A percentile compares a stretch with the other conserved stretches of the same genome.
Evolutionary conservation across 768 basidiomycete species (phyloP).

Genomic region (Baorangia bicolor): DNA sequence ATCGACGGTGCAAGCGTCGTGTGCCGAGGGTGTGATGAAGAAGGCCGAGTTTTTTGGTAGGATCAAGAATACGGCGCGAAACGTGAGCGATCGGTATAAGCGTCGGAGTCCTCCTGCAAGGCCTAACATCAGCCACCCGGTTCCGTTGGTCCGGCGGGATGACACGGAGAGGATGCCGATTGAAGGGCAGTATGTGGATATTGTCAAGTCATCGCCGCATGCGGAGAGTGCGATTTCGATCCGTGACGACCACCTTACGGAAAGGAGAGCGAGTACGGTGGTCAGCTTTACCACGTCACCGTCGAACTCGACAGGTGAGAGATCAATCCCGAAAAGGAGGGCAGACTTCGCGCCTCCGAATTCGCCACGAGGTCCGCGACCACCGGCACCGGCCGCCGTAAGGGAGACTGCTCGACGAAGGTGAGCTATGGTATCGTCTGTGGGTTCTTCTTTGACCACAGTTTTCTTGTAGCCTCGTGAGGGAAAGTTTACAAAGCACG

Average conservation of each 20-base stretch:
- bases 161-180: conserved; percentile 24
- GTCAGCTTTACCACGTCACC: conserved; percentile 54
- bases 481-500: conserved; percentile 53
- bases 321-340: conserved; percentile 65
- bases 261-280: conserved; percentile 39
- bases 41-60: conserved; percentile 69
- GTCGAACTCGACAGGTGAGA: conserved; percentile 60
- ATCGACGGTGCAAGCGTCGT: conserved; percentile 30
- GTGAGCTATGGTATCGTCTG: conserved; percentile 10
- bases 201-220: conserved; percentile 17
- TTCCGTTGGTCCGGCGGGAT: conserved; percentile 34
- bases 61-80: conserved; percentile 61
- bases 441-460: conserved; percentile 5
- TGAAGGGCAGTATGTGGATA: conserved; percentile 36
- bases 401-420: conserved; percentile 25
- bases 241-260: conserved; percentile 34
- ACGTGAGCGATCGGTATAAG: conserved; percentile 62
- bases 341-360: conserved; percentile 68
- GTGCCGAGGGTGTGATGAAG: conserved; percentile 57
- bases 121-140: conserved; percentile 62
- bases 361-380: conserved; percentile 39
- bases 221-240: conserved; percentile 38
- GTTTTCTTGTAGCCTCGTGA: conserved; percentile 41
- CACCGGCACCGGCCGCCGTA: conserved; percentile 18
- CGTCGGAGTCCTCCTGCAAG: conserved; percentile 38